A percentile compares a stretch with the other conserved stretches of the same genome.
Evolutionary conservation across 495 filamentous ascomycete genomes (phyloP).

Genomic region (Podospora pseudoanserina): DNA sequence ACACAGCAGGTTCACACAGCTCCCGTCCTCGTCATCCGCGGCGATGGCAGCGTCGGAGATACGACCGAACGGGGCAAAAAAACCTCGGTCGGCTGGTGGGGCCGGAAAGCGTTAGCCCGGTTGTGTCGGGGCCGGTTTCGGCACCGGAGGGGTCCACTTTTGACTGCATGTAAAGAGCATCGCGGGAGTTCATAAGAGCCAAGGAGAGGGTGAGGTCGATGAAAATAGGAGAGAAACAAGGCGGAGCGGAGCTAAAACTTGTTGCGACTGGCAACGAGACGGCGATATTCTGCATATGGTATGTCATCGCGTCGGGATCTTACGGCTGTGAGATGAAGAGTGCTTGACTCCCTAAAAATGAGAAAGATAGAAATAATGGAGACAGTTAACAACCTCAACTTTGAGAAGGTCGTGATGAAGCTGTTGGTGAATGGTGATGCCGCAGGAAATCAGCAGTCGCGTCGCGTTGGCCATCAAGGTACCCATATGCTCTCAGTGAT

Average conservation of each 20-base stretch:
- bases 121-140: constrained; percentile 14
- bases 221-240: neutral
- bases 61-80: too few relatives aligned
- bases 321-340: too few relatives aligned
- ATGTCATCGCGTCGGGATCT: too few relatives aligned
- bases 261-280: too few relatives aligned
- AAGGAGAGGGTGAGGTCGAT: neutral
- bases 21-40: neutral
- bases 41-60: neutral
- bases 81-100: neutral
- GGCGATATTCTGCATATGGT: too few relatives aligned
- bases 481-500: neutral
- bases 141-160: constrained; percentile 6
- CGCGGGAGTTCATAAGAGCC: neutral
- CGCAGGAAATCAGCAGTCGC: neutral
- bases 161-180: neutral
- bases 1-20: too few relatives aligned
- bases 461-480: neutral
- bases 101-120: neutral
- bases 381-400: too few relatives aligned
- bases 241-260: neutral
- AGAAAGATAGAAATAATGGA: too few relatives aligned
- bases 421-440: too few relatives aligned
- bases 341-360: too few relatives aligned
- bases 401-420: too few relatives aligned